Percentiles rank a stretch among this genome's conserved stretches.
Conservation (phyloP, 176 grass and related monocot species). For the Carex myosuroides region DNA sequence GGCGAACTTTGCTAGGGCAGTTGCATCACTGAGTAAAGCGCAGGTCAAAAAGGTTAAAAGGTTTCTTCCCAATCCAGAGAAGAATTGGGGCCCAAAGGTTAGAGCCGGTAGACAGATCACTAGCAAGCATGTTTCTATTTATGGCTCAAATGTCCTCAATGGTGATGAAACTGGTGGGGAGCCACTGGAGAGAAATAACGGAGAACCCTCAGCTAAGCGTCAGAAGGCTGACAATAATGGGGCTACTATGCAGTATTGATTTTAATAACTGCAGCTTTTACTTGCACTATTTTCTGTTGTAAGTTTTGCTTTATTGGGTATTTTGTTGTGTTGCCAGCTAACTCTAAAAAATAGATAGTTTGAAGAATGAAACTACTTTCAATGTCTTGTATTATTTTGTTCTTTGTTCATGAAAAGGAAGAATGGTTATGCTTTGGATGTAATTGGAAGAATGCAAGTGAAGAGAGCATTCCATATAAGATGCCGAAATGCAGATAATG, state of each 20-base stretch:
- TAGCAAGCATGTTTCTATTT: conserved; percentile 71
- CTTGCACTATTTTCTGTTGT: background rate
- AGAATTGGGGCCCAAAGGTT: conserved; percentile 87
- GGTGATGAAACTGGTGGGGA: conserved; percentile 30
- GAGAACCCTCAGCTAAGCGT: conserved; percentile 38
- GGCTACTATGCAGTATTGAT: conserved; percentile 34
- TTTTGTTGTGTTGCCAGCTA: background rate
- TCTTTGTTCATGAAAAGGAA: background rate
- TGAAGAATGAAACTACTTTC: background rate
- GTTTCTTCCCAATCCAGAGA: conserved; percentile 88
- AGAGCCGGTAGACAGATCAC: conserved; percentile 81
- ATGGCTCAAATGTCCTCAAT: conserved; percentile 43
- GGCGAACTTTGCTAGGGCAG: conserved; percentile 79
- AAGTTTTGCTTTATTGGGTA: background rate
- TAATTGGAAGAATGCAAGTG: background rate
- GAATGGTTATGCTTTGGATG: background rate
- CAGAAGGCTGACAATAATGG: conserved; percentile 36
- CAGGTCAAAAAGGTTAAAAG: conserved; percentile 74
- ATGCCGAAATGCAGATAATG: background rate
- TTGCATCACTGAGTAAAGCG: conserved; percentile 71
- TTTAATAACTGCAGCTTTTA: background rate
- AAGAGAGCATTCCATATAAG: background rate
- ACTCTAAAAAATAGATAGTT: background rate
- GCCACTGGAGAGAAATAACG: conserved; percentile 18
- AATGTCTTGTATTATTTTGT: background rate